Conservation (phyloP, 2,329 filamentous ascomycete genomes). For the Westerdykella ornata region DNA sequence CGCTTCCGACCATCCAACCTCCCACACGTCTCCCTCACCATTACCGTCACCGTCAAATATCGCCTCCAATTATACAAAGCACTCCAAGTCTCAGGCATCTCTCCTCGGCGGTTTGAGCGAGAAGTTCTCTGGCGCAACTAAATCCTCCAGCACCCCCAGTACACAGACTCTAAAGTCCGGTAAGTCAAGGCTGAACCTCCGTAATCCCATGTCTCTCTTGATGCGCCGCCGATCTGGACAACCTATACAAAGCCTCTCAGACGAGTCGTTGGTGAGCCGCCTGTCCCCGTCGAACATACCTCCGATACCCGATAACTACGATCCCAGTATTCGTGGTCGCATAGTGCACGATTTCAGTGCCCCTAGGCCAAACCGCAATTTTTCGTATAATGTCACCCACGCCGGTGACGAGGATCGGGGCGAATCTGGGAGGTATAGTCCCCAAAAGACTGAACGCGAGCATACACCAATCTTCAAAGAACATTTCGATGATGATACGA, state of each 20-base stretch:
- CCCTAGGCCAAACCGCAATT: conserved; percentile 46
- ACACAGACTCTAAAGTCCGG: conserved; percentile 26
- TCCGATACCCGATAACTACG: conserved; percentile 54
- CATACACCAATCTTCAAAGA: conserved; percentile 57
- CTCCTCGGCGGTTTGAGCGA: conserved; percentile 28
- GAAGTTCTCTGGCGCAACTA: conserved; percentile 22
- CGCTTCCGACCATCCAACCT: not conserved
- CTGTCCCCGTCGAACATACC: conserved; percentile 41
- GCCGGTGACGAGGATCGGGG: conserved; percentile 11
- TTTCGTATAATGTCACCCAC: conserved; percentile 31
- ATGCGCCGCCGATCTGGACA: conserved; percentile 52
- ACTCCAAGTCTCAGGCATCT: conserved; percentile 31
- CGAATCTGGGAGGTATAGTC: conserved; percentile 24
- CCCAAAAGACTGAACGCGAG: conserved; percentile 35
- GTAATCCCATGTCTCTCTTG: conserved; percentile 57
- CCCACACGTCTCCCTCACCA: no score
- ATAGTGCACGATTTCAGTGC: conserved; percentile 60
- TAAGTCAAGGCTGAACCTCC: conserved; percentile 49
- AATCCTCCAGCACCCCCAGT: conserved; percentile 14
- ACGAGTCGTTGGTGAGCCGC: conserved; percentile 47
- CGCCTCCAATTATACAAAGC: conserved; percentile 21
- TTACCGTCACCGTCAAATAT: conserved; percentile 19
- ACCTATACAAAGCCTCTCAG: conserved; percentile 40
- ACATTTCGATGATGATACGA: conserved; percentile 51
- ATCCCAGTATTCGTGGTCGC: conserved; percentile 57